Evolutionary conservation across 306 rosid genomes (phyloP).

Genomic region (Geum urbanum): DNA sequence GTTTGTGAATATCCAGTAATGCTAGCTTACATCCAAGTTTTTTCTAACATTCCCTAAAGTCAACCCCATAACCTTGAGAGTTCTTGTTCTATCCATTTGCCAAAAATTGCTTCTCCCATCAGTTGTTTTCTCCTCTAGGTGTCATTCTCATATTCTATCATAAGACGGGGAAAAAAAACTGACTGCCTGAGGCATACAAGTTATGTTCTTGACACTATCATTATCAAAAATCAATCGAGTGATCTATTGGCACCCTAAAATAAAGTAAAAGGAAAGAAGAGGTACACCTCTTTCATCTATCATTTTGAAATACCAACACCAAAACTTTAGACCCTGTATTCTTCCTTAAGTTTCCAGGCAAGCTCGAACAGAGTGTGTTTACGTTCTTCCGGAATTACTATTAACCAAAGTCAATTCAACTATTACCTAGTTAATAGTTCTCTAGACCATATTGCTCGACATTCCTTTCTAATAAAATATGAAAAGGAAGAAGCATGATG

Average conservation of each 20-base stretch:
- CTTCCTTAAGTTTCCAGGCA: neutral
- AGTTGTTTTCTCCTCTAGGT: neutral
- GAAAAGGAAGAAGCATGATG: conserved; percentile 2
- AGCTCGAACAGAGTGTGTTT: neutral
- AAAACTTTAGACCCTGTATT: neutral
- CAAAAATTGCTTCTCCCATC: neutral
- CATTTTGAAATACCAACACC: neutral
- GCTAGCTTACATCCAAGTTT: neutral
- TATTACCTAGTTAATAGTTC: neutral
- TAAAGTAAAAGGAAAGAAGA: neutral
- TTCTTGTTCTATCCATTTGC: neutral
- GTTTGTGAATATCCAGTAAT: neutral
- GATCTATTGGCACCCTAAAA: neutral
- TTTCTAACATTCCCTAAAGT: neutral
- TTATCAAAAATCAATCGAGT: neutral
- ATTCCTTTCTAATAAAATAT: neutral
- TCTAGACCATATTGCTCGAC: neutral
- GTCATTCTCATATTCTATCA: neutral
- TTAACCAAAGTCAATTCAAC: conserved; percentile 1
- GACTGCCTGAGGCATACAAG: neutral
- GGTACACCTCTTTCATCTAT: neutral
- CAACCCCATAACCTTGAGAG: neutral
- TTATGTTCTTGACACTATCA: neutral
- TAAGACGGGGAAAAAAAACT: neutral
- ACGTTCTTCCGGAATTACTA: neutral